phyloP scores from a whole-genome alignment of 495 filamentous ascomycete species.

The Amphirosellinia nigrospora region DNA sequence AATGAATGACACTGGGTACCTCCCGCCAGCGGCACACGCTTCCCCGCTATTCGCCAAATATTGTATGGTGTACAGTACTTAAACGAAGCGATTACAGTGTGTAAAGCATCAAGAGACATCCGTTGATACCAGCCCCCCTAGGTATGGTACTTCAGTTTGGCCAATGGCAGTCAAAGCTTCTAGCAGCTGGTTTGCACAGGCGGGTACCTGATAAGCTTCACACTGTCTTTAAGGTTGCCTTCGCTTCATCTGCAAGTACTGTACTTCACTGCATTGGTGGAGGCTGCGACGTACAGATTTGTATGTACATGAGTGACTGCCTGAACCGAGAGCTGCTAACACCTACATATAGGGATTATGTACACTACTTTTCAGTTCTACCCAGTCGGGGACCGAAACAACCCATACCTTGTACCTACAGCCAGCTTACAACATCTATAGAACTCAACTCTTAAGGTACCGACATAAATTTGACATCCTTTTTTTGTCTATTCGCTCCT shows the following conservation, averaged over 20 bases:
- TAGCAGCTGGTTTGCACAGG: background rate
- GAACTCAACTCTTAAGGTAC: background rate
- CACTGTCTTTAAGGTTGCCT: slow-evolving; percentile 1
- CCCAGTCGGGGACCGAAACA: slow-evolving; percentile 8
- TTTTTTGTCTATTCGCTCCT: slow-evolving; percentile 5
- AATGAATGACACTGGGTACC: background rate
- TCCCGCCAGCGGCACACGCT: background rate
- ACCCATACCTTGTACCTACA: background rate
- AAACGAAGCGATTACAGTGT: background rate
- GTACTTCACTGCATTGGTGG: background rate
- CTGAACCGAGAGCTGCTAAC: background rate
- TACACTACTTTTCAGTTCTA: background rate
- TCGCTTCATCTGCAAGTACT: background rate
- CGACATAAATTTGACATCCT: slow-evolving; percentile 14
- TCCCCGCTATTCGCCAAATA: background rate
- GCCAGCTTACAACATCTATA: slow-evolving; percentile 23
- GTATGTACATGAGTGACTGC: background rate
- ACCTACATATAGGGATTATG: too few species aligned
- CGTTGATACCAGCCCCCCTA: background rate
- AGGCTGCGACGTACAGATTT: background rate
- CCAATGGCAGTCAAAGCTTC: background rate
- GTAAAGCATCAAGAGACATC: background rate
- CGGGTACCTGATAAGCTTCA: background rate
- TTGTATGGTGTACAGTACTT: background rate
- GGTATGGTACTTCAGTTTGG: background rate